These are phyloP conservation scores for Trichoderma arundinaceum DNA, from an alignment of 2,329 filamentous ascomycete genomes.

Conservation along the genomic window DNA sequence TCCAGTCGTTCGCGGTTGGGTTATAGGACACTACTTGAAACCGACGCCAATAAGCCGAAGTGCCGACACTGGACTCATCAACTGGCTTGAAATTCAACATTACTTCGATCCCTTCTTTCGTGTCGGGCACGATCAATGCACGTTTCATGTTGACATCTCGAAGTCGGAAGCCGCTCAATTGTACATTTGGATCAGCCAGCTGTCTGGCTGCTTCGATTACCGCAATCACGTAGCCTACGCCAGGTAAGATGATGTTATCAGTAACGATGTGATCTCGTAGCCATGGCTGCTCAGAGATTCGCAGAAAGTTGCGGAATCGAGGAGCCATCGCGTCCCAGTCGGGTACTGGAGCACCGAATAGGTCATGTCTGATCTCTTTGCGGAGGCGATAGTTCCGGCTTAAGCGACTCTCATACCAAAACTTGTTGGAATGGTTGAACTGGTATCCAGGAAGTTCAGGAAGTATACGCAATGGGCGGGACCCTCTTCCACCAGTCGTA, in stretches of 20 bases:
- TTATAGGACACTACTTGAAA: slow-evolving; percentile 29
- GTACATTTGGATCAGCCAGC: slow-evolving; percentile 30
- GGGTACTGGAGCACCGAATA: slow-evolving; percentile 44
- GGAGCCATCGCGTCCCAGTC: slow-evolving; percentile 36
- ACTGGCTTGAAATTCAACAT: slow-evolving; percentile 24
- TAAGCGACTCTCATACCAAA: slow-evolving; percentile 43
- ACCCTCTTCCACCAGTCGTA: background rate
- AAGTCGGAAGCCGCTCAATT: slow-evolving; percentile 28
- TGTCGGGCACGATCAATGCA: slow-evolving; percentile 33
- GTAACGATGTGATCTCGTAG: slow-evolving; percentile 44
- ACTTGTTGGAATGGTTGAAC: slow-evolving; percentile 45
- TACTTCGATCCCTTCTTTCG: slow-evolving; percentile 34
- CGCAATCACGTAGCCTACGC: slow-evolving; percentile 46
- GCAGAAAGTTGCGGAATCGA: slow-evolving; percentile 36
- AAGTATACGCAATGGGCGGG: slow-evolving; percentile 14
- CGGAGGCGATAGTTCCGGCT: slow-evolving; percentile 41
- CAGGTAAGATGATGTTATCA: slow-evolving; percentile 46
- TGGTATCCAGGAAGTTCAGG: slow-evolving; percentile 45
- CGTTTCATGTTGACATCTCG: slow-evolving; percentile 31
- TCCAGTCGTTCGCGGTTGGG: slow-evolving; percentile 28
- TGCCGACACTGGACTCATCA: slow-evolving; percentile 31
- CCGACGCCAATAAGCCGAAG: slow-evolving; percentile 29
- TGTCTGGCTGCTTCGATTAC: slow-evolving; percentile 42
- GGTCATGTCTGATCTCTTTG: slow-evolving; percentile 45
- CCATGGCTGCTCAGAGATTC: slow-evolving; percentile 38